These are phyloP conservation scores for Chrysoporthe cubensis DNA, from an alignment of 2,329 filamentous ascomycete genomes.

Conservation along the genomic window DNA sequence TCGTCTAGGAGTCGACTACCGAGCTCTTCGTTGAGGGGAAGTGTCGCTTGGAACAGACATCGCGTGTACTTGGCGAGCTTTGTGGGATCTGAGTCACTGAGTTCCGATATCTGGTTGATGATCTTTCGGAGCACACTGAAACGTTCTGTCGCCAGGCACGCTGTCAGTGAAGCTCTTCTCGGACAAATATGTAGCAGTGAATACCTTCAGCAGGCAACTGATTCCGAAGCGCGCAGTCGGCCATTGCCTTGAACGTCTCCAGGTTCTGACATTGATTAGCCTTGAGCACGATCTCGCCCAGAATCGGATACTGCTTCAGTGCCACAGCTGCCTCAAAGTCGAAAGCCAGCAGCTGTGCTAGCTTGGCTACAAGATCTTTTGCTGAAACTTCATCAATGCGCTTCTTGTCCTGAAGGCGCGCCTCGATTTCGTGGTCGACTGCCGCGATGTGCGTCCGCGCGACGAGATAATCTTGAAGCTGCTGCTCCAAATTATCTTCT, in stretches of 20 bases:
- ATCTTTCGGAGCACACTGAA: slow-evolving; percentile 65
- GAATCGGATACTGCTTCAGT: slow-evolving; percentile 68
- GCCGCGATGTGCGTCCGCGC: slow-evolving; percentile 62
- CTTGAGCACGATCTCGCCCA: slow-evolving; percentile 63
- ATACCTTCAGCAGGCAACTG: slow-evolving; percentile 55
- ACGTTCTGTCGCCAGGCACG: slow-evolving; percentile 43
- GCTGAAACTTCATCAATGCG: slow-evolving; percentile 48
- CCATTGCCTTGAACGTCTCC: slow-evolving; percentile 63
- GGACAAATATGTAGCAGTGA: slow-evolving; percentile 12
- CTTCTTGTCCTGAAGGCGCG: slow-evolving; percentile 40
- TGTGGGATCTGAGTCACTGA: slow-evolving; percentile 57
- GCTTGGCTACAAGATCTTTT: slow-evolving; percentile 62
- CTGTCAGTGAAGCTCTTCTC: neutral
- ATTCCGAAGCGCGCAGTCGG: slow-evolving; percentile 64
- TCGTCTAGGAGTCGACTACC: slow-evolving; percentile 68
- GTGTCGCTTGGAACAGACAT: slow-evolving; percentile 72
- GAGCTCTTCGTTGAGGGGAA: slow-evolving; percentile 59
- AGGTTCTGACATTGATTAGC: slow-evolving; percentile 49
- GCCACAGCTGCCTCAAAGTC: slow-evolving; percentile 77
- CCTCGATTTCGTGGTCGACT: slow-evolving; percentile 56
- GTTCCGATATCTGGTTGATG: slow-evolving; percentile 67
- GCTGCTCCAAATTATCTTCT: slow-evolving; percentile 52
- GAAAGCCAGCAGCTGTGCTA: slow-evolving; percentile 70
- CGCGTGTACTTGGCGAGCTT: slow-evolving; percentile 78
- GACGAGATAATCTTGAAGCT: slow-evolving; percentile 65